phyloP scores from a whole-genome alignment of 2,329 filamentous ascomycete species.

The Phyllosticta citrichinensis region DNA sequence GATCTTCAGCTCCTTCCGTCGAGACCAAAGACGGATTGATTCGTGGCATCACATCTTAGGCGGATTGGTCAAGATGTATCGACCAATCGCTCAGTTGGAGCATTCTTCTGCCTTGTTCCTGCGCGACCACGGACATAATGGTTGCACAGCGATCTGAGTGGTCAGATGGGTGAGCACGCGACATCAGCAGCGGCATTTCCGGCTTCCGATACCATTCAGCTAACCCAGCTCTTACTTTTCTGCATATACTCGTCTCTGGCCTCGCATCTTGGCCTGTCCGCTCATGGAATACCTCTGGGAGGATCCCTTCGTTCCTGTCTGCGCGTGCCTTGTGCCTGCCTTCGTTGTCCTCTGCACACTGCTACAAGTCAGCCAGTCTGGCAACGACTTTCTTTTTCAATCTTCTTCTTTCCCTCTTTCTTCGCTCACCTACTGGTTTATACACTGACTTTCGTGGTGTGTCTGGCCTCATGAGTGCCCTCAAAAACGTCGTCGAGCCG shows the following conservation, averaged over 20 bases:
- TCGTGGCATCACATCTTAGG: background rate
- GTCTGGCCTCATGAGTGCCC: background rate
- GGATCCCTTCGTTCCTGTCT: background rate
- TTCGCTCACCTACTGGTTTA: background rate
- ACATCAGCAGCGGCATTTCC: background rate
- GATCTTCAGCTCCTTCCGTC: background rate
- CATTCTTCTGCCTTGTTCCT: background rate
- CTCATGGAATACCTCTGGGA: background rate
- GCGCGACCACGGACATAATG: background rate
- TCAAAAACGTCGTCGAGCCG: constrained; percentile 10
- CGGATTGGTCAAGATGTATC: background rate
- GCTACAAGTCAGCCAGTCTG: background rate
- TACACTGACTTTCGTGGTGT: background rate
- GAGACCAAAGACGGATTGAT: background rate
- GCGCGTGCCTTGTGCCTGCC: background rate
- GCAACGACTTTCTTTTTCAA: background rate
- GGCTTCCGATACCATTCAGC: background rate
- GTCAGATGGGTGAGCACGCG: background rate
- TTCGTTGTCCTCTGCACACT: background rate
- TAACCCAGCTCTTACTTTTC: background rate
- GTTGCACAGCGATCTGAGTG: background rate
- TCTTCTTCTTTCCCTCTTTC: background rate
- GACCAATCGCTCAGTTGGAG: background rate
- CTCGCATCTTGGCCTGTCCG: background rate
- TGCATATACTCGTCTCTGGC: background rate